Base-by-base conservation (phyloP, 1,139 yeast species). In the Yamadazyma dendronema region DNA sequence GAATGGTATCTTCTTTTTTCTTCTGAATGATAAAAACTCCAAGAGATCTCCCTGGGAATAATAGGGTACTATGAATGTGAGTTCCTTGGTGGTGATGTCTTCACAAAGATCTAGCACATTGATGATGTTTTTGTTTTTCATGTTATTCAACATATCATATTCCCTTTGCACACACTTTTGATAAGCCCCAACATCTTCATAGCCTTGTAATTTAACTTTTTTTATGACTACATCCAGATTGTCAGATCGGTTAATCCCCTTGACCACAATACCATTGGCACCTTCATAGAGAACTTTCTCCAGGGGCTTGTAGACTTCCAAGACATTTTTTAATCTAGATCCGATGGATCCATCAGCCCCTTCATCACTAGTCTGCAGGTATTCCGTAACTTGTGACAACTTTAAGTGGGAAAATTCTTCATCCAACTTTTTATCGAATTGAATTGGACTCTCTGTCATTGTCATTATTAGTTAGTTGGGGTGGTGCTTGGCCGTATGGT, bases 21-120 rank as follows among this genome's bases (percentile, higher is more conserved):
- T 54, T 10, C 71, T 53, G 25, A 48, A 50, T 9, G 73, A 60
- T 15, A 75, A 46, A 38, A 63, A 61, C 30, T 65, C 70, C 35
- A 77, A 52, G 23, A 77, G 57, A 47, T 77, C 83, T 1, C 81
- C 81, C 39, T 65, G 48, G 13, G 60, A 51, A 50, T 65, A 74
- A 46, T 56, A 74, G 6, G 77, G 77, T n/a, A 70, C 35, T 2
- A 72, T 50, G 7, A 71, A 42, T 2, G 61, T 49, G 6, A 59
- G 40, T 31, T 62, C 65, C 4, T 41, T 38, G 3, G 42, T 33
- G 3, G 49, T 50, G 4, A 27, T 29, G 12, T 31, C 30, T 25
- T 36, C 36, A 26, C 42, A 44, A 14, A 69, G 34, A 34, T 62
- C 68, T 7, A 57, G 31, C 1, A 65, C 54, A 2, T 53, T 49